Percentiles rank a stretch among this genome's conserved stretches.
phyloP scores from a whole-genome alignment of 2,329 filamentous ascomycete genomes.

The Myriosclerotinia curreyana region DNA sequence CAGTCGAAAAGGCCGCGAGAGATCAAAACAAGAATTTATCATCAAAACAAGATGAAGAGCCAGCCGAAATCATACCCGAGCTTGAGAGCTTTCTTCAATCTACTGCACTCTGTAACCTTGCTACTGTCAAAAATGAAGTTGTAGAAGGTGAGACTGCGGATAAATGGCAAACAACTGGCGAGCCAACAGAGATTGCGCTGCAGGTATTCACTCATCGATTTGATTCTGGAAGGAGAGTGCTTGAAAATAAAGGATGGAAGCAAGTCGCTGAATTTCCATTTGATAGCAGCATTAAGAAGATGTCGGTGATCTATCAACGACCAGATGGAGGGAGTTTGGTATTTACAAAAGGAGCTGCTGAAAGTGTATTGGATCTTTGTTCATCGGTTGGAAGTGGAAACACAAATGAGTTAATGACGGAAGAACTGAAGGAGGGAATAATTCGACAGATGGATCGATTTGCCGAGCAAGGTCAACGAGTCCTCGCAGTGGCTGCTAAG shows the following conservation, averaged over 20 bases:
- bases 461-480: conserved; percentile 63
- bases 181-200: conserved; percentile 70
- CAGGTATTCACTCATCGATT: conserved; percentile 72
- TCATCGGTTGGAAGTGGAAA: conserved; percentile 47
- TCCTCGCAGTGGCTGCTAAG: conserved; percentile 60
- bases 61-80: conserved; percentile 41
- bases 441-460: conserved; percentile 67
- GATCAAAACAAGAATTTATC: conserved; percentile 35
- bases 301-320: conserved; percentile 65
- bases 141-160: conserved; percentile 53
- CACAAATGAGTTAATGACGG: conserved; percentile 47
- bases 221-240: conserved; percentile 52
- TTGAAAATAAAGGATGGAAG: conserved; percentile 50
- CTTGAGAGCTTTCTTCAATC: conserved; percentile 59
- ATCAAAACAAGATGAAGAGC: conserved; percentile 26
- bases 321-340: conserved; percentile 43
- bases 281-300: conserved; percentile 71
- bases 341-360: conserved; percentile 67
- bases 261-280: conserved; percentile 69
- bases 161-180: conserved; percentile 62
- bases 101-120: conserved; percentile 57
- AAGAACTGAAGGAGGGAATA: conserved; percentile 54
- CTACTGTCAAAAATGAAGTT: conserved; percentile 63
- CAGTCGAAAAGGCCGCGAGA: conserved; percentile 45
- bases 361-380: conserved; percentile 64